These are phyloP conservation scores for Lodderomyces elongisporus DNA, from an alignment of 1,139 yeast species.

Conservation along the genomic window DNA sequence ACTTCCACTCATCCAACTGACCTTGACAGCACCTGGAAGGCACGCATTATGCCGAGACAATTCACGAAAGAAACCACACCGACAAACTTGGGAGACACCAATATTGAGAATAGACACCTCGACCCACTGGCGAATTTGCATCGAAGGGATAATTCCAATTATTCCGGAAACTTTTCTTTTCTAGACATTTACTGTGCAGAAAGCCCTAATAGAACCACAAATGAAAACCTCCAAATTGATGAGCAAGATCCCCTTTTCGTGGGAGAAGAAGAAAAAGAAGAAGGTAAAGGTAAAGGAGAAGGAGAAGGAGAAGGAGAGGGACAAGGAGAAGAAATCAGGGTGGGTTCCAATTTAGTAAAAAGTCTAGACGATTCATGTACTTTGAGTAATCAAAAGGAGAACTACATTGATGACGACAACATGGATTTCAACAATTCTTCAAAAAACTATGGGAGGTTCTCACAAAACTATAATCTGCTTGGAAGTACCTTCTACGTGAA, in stretches of 20 bases:
- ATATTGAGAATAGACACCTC: too few relatives aligned
- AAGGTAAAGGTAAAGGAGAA: too few relatives aligned
- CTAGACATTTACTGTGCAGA: not conserved
- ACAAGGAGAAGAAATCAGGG: not conserved
- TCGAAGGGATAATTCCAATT: not conserved
- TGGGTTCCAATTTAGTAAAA: not conserved
- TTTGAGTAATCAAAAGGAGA: not conserved
- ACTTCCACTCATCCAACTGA: too few relatives aligned
- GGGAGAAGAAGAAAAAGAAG: too few relatives aligned
- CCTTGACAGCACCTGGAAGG: too few relatives aligned
- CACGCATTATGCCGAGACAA: too few relatives aligned
- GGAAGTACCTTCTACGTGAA: slow-evolving; percentile 9
- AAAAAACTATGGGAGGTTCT: not conserved
- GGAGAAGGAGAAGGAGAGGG: not conserved
- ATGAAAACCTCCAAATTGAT: too few relatives aligned
- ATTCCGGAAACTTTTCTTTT: not conserved
- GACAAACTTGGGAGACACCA: too few relatives aligned
- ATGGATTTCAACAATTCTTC: not conserved
- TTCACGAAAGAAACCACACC: too few relatives aligned
- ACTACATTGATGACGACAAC: too few relatives aligned
- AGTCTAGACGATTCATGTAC: not conserved
- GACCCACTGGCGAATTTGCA: too few relatives aligned
- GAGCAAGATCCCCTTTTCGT: too few relatives aligned
- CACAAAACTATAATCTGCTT: not conserved
- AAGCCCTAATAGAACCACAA: not conserved